Evolutionary conservation across 805 yeast genomes (phyloP), one percentile per base, ranked within the genome.

Genomic region (Kuraishia cidri): DNA sequence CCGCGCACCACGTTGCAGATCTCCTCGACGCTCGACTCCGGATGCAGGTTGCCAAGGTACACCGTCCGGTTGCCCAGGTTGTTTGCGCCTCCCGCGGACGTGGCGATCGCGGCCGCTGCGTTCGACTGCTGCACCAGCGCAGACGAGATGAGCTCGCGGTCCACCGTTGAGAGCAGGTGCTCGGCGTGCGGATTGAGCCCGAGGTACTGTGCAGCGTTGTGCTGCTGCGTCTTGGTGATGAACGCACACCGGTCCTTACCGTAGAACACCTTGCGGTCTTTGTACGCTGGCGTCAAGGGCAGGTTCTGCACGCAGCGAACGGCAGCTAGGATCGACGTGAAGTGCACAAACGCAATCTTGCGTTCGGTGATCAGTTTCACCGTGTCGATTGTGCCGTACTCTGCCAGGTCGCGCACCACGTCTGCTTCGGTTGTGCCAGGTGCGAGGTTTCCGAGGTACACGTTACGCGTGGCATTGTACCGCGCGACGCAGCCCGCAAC

Each of bases 81-180:
- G 37, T 77, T 76, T 17, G 90, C 84, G 16, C 97, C 97, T 10
- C 96, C 97, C 2, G 95, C 94, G 33, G 88, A 75, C 0, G 94
- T 81, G 1, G 96, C 95, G 47, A 90, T 88, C 24, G 94, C 90
- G n/a, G 95, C 95, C 5, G 97, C 96, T 1, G 97, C 96, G 24
- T 94, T 94, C 11, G 94, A 78, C 59, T 92, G 97, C 56, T 86
- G 94, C 24, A 90, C 83, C 35, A 88, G 66, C 6, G 90, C 84
- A 26, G 76, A 72, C 1, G 88, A 79, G 42, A 73, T 73, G 40
- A 70, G 61, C 46, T 73, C 79, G 31, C 76, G 57, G 45, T 73
- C 79, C 24, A 56, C 58, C 26, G 48, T 50, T 37, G 85, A 79
- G 36, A 82, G 62, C 16, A 19, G 26, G 17, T 25, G 20, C 48